Conservation (phyloP, 176 grass and related monocot genomes). For the Musa troglodytarum region DNA sequence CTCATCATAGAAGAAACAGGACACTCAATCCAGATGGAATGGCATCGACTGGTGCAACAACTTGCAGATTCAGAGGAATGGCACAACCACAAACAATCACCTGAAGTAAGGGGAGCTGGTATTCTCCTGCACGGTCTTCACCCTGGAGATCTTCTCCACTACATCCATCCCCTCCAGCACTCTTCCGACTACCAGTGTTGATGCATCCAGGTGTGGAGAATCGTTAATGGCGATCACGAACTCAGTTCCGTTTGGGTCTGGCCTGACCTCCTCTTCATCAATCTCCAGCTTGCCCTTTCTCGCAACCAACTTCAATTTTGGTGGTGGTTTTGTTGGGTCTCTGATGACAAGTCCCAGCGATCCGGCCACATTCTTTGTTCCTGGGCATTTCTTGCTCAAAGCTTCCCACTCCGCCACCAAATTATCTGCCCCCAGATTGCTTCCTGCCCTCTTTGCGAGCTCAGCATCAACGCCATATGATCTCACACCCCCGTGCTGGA, state of each 20-base stretch:
- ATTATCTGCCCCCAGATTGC: slow-evolving; percentile 25
- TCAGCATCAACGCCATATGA: slow-evolving; percentile 43
- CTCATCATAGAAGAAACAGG: background rate
- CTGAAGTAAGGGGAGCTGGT: slow-evolving; percentile 74
- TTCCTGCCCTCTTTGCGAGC: slow-evolving; percentile 19
- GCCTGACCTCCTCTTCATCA: slow-evolving; percentile 48
- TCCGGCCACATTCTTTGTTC: slow-evolving; percentile 29
- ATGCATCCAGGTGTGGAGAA: slow-evolving; percentile 55
- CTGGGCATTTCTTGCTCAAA: slow-evolving; percentile 28
- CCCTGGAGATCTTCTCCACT: slow-evolving; percentile 51
- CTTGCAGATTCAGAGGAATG: background rate
- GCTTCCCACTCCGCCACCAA: slow-evolving; percentile 47
- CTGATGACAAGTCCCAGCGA: slow-evolving; percentile 60
- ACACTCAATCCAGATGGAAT: background rate
- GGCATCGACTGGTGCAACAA: background rate
- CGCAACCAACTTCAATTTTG: slow-evolving; percentile 78
- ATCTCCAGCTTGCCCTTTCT: slow-evolving; percentile 57
- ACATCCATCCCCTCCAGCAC: slow-evolving; percentile 91
- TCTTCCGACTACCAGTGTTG: slow-evolving; percentile 51
- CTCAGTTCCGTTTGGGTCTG: slow-evolving; percentile 68
- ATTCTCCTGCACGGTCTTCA: slow-evolving; percentile 80
- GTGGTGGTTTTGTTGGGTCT: slow-evolving; percentile 67
- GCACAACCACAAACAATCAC: slow-evolving; percentile 15
- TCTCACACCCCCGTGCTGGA: slow-evolving; percentile 75
- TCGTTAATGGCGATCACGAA: slow-evolving; percentile 57